These are phyloP conservation scores for Flaveria robusta DNA, from an alignment of 129 eudicot species.

Conservation along the genomic window DNA sequence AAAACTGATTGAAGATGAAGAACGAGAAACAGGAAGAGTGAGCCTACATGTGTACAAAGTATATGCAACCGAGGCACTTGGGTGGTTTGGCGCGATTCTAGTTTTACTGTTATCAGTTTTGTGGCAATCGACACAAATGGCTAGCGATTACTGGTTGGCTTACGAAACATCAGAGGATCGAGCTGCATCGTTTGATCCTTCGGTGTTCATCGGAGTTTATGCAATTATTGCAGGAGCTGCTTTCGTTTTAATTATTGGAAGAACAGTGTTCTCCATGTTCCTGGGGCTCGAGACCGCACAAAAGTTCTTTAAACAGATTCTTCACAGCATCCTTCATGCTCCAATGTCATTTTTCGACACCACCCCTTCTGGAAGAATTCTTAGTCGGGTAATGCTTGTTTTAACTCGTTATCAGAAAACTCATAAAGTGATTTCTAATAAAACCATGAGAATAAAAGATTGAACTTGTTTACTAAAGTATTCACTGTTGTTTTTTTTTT, in stretches of 20 bases:
- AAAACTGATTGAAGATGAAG: constrained; percentile 73
- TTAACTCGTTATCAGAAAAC: too few relatives aligned
- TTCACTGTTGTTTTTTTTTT: too few relatives aligned
- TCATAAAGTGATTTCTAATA: too few relatives aligned
- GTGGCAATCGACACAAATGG: constrained; percentile 60
- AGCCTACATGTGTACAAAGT: constrained; percentile 51
- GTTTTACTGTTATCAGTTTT: constrained; percentile 41
- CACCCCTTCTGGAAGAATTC: constrained; percentile 77
- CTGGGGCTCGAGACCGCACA: constrained; percentile 64
- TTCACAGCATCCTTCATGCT: constrained; percentile 62
- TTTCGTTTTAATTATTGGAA: constrained; percentile 34
- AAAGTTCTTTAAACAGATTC: constrained; percentile 54
- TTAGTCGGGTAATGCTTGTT: constrained; percentile 54
- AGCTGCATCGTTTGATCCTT: constrained; percentile 38
- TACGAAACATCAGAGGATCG: constrained; percentile 55
- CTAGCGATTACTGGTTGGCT: constrained; percentile 73
- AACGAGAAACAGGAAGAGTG: constrained; percentile 66
- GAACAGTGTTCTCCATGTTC: constrained; percentile 38
- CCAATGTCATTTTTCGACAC: constrained; percentile 89
- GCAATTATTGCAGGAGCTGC: constrained; percentile 43
- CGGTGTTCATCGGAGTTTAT: constrained; percentile 51
- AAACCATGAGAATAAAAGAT: too few relatives aligned
- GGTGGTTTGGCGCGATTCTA: constrained; percentile 60
- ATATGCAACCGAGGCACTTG: constrained; percentile 64
- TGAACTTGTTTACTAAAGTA: too few relatives aligned